Base-by-base conservation (phyloP, 305 asterid species). In the Vinca major region DNA sequence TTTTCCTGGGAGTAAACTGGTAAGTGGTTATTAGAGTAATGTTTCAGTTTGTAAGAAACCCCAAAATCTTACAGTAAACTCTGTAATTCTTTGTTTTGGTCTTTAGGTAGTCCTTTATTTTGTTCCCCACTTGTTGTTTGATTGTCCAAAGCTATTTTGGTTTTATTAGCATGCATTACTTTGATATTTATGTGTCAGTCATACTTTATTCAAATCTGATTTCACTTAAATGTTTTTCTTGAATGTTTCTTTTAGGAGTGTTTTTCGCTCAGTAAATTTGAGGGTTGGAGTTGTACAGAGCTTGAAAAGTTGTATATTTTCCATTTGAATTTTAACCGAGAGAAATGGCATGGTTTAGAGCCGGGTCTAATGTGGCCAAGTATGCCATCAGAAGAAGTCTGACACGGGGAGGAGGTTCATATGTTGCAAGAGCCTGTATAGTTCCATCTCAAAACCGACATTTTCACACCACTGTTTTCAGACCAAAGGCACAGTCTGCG, bases 301-400 rank as follows among this genome's bases (percentile, higher is more conserved):
- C 75, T 65, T 62, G 69, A 47, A 19, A 51, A 52, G 17, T 37
- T 71, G 4, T 51, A 61, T 62, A 51, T 55, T 71, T 41, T 54
- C 66, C 39, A 69, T 76, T 77, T 75, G 63, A 50, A 52, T 68
- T 74, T 79, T 70, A 62, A 73, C 72, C 69, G 37, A 62, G 66
- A 67, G 80, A 73, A 47, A 91, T 91, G 95, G 84, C 81, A 67
- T 91, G 96, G 96, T 84, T 83, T 71, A 84, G 95, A 79, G 83
- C 85, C 76, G 91, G 96, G 63, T 81, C 90, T 61, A 82, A 73
- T 77, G 85, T 79, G 79, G 95, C 96, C 60, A 89, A 80, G 81
- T 82, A 86, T 68, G 96, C 96, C 63, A 80, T 91, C 52, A 79
- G 85, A 77, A 84, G 94, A 77, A 80, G 89, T 74, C 63, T 87